These are phyloP conservation scores for Oenanthe sinensis DNA, from an alignment of 129 eudicot genomes.

Conservation along the genomic window DNA sequence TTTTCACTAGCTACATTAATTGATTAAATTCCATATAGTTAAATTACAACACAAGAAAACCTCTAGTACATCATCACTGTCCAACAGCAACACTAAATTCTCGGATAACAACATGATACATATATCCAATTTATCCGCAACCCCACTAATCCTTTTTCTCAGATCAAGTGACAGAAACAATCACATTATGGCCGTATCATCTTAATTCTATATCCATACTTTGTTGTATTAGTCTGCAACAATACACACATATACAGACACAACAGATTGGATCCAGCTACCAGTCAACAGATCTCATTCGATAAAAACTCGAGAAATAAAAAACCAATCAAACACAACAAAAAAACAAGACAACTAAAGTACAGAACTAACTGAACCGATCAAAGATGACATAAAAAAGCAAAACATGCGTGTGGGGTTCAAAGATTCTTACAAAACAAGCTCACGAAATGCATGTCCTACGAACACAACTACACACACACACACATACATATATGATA, in stretches of 20 bases:
- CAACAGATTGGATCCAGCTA: background rate
- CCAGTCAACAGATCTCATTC: background rate
- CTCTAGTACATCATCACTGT: too few relatives aligned
- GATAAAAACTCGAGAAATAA: background rate
- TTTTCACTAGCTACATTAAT: too few relatives aligned
- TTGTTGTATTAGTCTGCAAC: too few relatives aligned
- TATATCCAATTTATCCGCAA: background rate
- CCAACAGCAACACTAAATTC: background rate
- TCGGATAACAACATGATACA: too few relatives aligned
- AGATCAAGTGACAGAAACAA: background rate
- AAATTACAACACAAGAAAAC: too few relatives aligned
- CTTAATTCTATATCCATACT: too few relatives aligned
- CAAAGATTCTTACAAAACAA: background rate
- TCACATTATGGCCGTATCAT: too few relatives aligned
- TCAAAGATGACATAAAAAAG: background rate
- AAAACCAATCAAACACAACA: background rate
- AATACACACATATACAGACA: too few relatives aligned
- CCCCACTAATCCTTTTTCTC: background rate
- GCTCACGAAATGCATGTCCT: background rate
- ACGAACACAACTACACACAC: too few relatives aligned
- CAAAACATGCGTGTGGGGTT: background rate
- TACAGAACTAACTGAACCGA: background rate
- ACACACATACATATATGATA: too few relatives aligned
- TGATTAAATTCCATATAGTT: too few relatives aligned
- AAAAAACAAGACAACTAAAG: background rate